Evolutionary conservation across 805 yeast species (phyloP), one percentile per base, ranked within the genome.

Genomic region (Starmera quercuum): DNA sequence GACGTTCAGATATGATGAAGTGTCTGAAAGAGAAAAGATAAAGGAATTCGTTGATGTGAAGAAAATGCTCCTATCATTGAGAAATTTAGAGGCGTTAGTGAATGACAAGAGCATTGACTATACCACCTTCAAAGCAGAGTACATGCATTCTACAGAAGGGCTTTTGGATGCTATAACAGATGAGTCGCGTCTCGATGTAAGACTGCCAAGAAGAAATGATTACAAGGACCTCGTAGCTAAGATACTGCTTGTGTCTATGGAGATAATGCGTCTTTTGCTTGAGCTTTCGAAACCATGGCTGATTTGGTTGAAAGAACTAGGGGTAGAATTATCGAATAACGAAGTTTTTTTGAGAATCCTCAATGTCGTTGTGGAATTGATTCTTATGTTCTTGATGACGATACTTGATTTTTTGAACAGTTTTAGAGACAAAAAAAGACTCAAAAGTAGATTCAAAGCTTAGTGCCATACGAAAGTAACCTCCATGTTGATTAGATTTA

Each of bases 11-110:
- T 5, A 10, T 20, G 12, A 24, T 26, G 18, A 26, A 15, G 24
- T 14, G 7, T 22, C 19, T 22, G 32, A 30, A 3, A 22, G 14
- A 5, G 15, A 10, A 10, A 30, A 30, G 21, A 30, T 30, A 22
- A 21, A 24, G n/a, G 21, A 29, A 12, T 33, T 33, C 25, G 23
- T 33, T 4, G 22, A 33, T 20, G 15, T 33, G 2, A 22, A 24
- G 10, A 20, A 16, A 9, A 33, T 33, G 36, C 11, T 33, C 17
- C 3, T 7, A 2, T 33, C 36, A 2, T 25, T 33, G 14, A 12
- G 17, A 5, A 27, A 21, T 16, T 10, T 33, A 13, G 32, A 33
- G 18, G 20, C 7, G 2, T 14, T 33, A 8, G 25, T 33, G 2
- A 15, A 21, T 3, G 30, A 33, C 12, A 24, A 28, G 1, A 20